Evolutionary conservation across 179 eudicot species (phyloP).

Genomic region (Silene vulgaris): DNA sequence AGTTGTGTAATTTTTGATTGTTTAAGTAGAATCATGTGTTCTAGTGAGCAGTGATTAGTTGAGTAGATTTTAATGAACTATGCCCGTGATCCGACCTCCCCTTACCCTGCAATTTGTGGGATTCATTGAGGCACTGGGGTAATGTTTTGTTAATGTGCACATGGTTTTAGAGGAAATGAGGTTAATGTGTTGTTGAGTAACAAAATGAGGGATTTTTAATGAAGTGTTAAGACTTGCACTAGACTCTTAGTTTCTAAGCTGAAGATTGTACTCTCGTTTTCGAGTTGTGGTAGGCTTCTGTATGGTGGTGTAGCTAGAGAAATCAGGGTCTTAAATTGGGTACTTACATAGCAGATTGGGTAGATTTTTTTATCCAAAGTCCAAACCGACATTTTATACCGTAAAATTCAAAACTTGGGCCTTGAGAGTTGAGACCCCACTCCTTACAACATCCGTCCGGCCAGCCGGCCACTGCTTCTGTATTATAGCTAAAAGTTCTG

Average conservation of each 20-base stretch:
- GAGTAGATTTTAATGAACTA: too few species aligned
- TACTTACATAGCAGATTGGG: not conserved
- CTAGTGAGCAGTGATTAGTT: too few species aligned
- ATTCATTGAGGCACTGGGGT: too few species aligned
- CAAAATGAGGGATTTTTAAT: not conserved
- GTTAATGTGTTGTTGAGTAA: too few species aligned
- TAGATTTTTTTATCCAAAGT: too few species aligned
- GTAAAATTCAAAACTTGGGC: not conserved
- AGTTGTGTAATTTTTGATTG: too few species aligned
- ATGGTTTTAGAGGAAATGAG: too few species aligned
- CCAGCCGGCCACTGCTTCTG: not conserved
- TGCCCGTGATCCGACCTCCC: too few species aligned
- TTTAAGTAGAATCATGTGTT: too few species aligned
- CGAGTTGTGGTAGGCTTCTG: not conserved
- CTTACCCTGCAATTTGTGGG: too few species aligned
- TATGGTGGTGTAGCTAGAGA: not conserved
- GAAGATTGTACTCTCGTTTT: conserved; percentile 6
- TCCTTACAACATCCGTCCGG: not conserved
- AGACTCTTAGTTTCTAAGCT: not conserved
- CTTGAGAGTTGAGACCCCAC: not conserved
- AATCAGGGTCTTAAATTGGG: not conserved
- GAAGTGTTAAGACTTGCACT: not conserved
- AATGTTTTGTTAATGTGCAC: too few species aligned
- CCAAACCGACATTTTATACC: not conserved
- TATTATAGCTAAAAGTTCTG: not conserved